Conservation (phyloP, 1,139 yeast species). For the Meyerozyma guilliermondii region DNA sequence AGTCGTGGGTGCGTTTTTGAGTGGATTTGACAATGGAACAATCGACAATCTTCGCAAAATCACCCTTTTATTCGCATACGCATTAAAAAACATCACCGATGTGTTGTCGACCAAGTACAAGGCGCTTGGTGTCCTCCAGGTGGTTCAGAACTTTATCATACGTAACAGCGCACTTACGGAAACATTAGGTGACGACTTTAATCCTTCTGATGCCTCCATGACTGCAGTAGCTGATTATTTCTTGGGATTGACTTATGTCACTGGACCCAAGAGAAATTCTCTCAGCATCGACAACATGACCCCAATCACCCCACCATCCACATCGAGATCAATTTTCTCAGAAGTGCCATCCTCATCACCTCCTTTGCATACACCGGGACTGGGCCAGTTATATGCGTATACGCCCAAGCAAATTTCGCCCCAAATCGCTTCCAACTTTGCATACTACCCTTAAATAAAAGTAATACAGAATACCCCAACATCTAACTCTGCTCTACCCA, state of each 20-base stretch:
- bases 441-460: slow-evolving; percentile 1
- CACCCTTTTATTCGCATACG: slow-evolving; percentile 41
- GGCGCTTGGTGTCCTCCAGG: slow-evolving; percentile 35
- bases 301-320: slow-evolving; percentile 14
- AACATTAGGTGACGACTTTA: background rate
- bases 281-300: background rate
- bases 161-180: background rate
- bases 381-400: slow-evolving; percentile 5
- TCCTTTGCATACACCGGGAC: slow-evolving; percentile 10
- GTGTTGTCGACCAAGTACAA: slow-evolving; percentile 52
- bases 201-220: background rate
- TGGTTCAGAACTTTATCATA: slow-evolving; percentile 16
- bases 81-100: slow-evolving; percentile 47
- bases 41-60: slow-evolving; percentile 40
- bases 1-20: slow-evolving; percentile 45
- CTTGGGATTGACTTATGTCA: background rate
- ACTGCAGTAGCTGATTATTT: background rate
- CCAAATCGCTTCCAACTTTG: background rate
- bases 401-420: slow-evolving; percentile 4
- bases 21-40: slow-evolving; percentile 43
- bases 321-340: slow-evolving; percentile 11
- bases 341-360: slow-evolving; percentile 11
- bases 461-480: background rate
- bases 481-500: no score
- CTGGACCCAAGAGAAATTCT: slow-evolving; percentile 1